These are phyloP conservation scores for Gonapodya prolifera DNA, from an alignment of 192 early-diverging fungal genomes.

Conservation along the genomic window DNA sequence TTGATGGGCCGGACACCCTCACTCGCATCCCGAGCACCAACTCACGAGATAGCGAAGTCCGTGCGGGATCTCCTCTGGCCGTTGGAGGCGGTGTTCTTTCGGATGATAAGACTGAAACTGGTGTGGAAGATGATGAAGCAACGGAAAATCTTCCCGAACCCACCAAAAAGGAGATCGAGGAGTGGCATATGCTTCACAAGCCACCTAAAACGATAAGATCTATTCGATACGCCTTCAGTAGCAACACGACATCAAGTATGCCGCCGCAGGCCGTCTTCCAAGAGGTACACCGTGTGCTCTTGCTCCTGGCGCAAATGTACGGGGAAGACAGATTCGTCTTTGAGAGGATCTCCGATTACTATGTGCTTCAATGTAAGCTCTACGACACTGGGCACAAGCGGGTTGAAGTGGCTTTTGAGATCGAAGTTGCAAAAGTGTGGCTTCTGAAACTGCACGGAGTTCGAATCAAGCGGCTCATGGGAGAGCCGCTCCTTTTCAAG, in stretches of 20 bases:
- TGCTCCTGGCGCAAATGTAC: constrained; percentile 14
- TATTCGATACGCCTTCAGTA: constrained; percentile 34
- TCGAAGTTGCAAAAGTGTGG: constrained; percentile 55
- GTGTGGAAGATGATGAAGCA: background rate
- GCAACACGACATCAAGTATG: constrained; percentile 29
- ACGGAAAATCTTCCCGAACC: constrained; percentile 7
- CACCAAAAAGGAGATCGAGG: constrained; percentile 36
- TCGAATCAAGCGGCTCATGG: constrained; percentile 35
- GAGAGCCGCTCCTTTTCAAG: constrained; percentile 34
- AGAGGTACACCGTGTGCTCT: constrained; percentile 41
- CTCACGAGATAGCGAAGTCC: constrained; percentile 7
- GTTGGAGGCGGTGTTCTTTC: background rate
- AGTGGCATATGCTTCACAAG: constrained; percentile 39
- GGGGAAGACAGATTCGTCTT: constrained; percentile 20
- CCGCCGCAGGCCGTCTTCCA: constrained; percentile 36
- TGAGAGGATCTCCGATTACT: constrained; percentile 25
- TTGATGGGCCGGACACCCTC: background rate
- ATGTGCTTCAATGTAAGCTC: constrained; percentile 32
- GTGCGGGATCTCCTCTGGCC: constrained; percentile 10
- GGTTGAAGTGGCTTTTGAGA: constrained; percentile 35
- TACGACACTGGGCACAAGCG: background rate
- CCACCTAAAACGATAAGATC: constrained; percentile 37
- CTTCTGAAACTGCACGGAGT: constrained; percentile 40
- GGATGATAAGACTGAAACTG: background rate
- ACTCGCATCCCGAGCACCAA: background rate